These are phyloP conservation scores for Flaveria brownii DNA, from an alignment of 129 eudicot genomes.

Conservation along the genomic window DNA sequence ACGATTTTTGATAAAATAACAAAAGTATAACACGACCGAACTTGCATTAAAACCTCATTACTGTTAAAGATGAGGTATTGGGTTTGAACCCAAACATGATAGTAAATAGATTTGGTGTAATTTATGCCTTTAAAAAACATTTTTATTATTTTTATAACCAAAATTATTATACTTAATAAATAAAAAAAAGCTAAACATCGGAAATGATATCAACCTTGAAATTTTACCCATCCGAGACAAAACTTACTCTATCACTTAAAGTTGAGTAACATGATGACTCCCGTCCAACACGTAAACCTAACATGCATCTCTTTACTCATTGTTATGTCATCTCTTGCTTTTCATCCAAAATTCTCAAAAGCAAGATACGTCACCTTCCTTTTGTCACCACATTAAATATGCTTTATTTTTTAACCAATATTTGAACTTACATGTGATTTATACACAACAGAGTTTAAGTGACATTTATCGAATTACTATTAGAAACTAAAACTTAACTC, in stretches of 20 bases:
- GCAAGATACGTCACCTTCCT: conserved; percentile 33
- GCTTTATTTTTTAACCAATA: not conserved
- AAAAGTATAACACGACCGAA: not conserved
- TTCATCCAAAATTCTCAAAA: conserved; percentile 26
- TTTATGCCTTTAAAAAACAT: too few species aligned
- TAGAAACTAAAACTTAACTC: not conserved
- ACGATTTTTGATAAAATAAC: too few species aligned
- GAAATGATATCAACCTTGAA: conserved; percentile 38
- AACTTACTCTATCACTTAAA: conserved; percentile 28
- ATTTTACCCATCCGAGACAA: conserved; percentile 35
- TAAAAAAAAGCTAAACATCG: conserved; percentile 14
- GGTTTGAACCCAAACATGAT: too few species aligned
- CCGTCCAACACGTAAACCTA: conserved; percentile 55
- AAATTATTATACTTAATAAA: not conserved
- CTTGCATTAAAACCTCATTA: not conserved
- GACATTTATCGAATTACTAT: not conserved
- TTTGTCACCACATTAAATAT: conserved; percentile 22
- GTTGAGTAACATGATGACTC: conserved; percentile 35
- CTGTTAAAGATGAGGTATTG: too few species aligned
- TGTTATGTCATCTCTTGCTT: conserved; percentile 31
- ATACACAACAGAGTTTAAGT: not conserved
- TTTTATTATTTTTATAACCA: not conserved
- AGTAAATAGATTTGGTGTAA: too few species aligned
- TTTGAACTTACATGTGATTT: not conserved
- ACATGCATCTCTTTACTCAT: conserved; percentile 39